Percentiles rank a stretch among this genome's conserved stretches.
Evolutionary conservation across 1,284 basidiomycete genomes (phyloP).

Genomic region (Phellinidium pouzarii): DNA sequence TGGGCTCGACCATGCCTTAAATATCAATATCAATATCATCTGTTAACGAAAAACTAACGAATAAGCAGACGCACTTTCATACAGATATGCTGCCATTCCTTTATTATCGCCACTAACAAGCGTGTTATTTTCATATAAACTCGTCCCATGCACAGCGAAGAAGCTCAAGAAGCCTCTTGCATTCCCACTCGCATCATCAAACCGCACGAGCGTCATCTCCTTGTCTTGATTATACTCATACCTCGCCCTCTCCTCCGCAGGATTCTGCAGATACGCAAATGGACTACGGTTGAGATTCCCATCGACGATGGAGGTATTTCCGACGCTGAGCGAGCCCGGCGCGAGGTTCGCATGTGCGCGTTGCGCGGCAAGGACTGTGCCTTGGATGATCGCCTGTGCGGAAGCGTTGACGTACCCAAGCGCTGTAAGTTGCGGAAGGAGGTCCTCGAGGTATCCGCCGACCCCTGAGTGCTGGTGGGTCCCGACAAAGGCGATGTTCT

Average conservation of each 20-base stretch:
- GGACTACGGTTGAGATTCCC: conserved; percentile 74
- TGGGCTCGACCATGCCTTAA: conserved; percentile 55
- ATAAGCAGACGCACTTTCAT: conserved; percentile 45
- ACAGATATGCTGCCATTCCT: conserved; percentile 75
- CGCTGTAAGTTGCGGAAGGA: conserved; percentile 72
- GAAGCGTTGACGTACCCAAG: conserved; percentile 67
- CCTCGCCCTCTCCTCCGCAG: conserved; percentile 53
- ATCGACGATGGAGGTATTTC: conserved; percentile 60
- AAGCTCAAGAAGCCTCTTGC: conserved; percentile 66
- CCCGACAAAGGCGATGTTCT: conserved; percentile 71
- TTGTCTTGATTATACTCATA: conserved; percentile 71
- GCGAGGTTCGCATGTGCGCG: conserved; percentile 61
- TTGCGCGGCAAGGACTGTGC: conserved; percentile 62
- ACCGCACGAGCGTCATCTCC: conserved; percentile 57
- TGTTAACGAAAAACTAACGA: background rate
- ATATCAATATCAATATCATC: background rate
- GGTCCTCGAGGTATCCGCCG: conserved; percentile 71
- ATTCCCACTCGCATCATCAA: conserved; percentile 50
- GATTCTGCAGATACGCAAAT: conserved; percentile 67
- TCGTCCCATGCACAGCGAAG: conserved; percentile 78
- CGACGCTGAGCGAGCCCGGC: conserved; percentile 53
- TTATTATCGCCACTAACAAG: conserved; percentile 74
- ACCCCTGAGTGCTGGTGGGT: conserved; percentile 78
- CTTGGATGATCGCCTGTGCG: conserved; percentile 63
- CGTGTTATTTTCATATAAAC: conserved; percentile 75